Conservation (phyloP, 176 grass and related monocot species). For the Triticum urartu region DNA sequence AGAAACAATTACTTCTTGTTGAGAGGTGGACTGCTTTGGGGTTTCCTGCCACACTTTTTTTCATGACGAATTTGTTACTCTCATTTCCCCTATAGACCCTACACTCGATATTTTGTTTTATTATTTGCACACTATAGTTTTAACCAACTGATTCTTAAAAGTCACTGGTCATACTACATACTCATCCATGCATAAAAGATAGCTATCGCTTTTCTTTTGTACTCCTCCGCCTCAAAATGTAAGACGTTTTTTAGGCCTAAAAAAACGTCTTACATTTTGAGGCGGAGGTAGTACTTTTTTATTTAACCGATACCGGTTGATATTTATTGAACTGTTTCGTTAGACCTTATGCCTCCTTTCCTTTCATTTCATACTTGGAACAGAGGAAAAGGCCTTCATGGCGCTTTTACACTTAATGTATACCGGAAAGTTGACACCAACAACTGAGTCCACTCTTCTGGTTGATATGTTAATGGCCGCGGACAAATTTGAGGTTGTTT, state of each 20-base stretch:
- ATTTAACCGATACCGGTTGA: no score
- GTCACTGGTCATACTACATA: background rate
- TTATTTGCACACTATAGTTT: no score
- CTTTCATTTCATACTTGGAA: slow-evolving; percentile 33
- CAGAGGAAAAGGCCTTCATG: slow-evolving; percentile 82
- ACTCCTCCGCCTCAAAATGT: background rate
- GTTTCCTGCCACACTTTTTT: background rate
- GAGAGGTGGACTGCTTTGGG: background rate
- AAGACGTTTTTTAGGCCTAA: no score
- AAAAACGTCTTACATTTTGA: no score
- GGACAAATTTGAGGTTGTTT: background rate
- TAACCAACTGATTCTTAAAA: background rate
- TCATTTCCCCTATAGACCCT: background rate
- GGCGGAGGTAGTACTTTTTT: no score
- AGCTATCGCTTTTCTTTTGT: background rate
- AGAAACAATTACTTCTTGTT: background rate
- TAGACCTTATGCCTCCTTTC: background rate
- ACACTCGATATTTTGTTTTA: no score
- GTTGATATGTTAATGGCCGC: background rate
- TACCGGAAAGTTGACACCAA: background rate
- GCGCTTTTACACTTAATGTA: slow-evolving; percentile 40
- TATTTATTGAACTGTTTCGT: background rate
- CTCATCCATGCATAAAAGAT: background rate
- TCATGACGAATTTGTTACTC: background rate
- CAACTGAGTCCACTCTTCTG: background rate